Conservation (phyloP, 352 stramenopile genomes). For the Phytopythium oedochilum region DNA sequence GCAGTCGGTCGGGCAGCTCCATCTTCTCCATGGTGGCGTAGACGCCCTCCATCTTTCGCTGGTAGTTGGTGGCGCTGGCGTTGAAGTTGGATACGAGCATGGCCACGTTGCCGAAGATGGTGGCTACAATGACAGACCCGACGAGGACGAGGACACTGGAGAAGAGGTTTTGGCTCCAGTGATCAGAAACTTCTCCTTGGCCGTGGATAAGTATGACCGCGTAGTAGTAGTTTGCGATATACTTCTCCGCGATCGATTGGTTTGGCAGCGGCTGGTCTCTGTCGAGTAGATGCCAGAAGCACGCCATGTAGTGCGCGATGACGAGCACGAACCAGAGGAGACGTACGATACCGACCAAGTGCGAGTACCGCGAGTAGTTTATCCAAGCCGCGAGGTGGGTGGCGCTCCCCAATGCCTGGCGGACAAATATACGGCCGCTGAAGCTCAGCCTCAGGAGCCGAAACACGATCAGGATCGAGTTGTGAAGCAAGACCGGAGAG, state of each 20-base stretch:
- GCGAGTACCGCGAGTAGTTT: constrained; percentile 32
- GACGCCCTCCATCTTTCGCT: constrained; percentile 62
- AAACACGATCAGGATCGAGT: constrained; percentile 17
- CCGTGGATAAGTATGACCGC: constrained; percentile 41
- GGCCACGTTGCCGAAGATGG: constrained; percentile 59
- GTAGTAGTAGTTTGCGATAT: constrained; percentile 26
- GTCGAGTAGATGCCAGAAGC: constrained; percentile 37
- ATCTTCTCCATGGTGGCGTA: constrained; percentile 48
- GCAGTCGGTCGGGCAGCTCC: too few species aligned
- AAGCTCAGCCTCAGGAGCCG: constrained; percentile 6
- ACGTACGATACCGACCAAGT: constrained; percentile 31
- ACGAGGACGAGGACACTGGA: constrained; percentile 33
- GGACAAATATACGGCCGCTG: too few species aligned
- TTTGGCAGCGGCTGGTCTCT: not conserved
- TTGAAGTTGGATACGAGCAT: constrained; percentile 62
- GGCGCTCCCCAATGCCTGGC: constrained; percentile 9
- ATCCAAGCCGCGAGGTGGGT: constrained; percentile 14
- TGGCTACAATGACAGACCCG: constrained; percentile 46
- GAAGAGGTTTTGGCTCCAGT: constrained; percentile 31
- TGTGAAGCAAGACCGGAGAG: constrained; percentile 11
- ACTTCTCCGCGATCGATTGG: constrained; percentile 9
- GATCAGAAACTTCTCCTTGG: constrained; percentile 30
- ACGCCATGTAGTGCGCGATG: constrained; percentile 47
- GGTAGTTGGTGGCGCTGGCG: constrained; percentile 42
- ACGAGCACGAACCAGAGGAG: constrained; percentile 33